A percentile compares a stretch with the other conserved stretches of the same genome.
Conservation (phyloP, 768 basidiomycete genomes). For the Rhizopogon sp. region DNA sequence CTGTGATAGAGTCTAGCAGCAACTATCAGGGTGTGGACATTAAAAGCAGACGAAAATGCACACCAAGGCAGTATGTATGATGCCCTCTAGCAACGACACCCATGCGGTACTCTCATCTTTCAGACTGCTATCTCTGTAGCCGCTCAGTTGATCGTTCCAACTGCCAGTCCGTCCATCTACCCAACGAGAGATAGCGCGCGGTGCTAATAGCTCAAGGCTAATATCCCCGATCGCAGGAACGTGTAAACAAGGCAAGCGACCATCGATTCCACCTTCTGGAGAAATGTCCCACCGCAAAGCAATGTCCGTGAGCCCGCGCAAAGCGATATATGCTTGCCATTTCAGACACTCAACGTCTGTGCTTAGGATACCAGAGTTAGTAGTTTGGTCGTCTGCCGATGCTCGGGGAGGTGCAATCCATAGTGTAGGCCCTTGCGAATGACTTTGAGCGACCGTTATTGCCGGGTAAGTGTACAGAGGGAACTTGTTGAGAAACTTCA, state of each 20-base stretch:
- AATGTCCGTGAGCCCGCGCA: conserved; percentile 47
- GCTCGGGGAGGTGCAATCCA: conserved; percentile 57
- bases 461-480: conserved; percentile 53
- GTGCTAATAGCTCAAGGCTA: conserved; percentile 51
- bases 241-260: conserved; percentile 66
- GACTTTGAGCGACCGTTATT: conserved; percentile 23
- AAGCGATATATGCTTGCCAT: conserved; percentile 78
- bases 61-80: conserved; percentile 76
- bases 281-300: conserved; percentile 64
- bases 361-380: conserved; percentile 42
- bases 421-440: conserved; percentile 41
- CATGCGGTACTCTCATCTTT: conserved; percentile 78
- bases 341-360: conserved; percentile 83
- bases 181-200: conserved; percentile 71
- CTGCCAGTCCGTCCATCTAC: conserved; percentile 48
- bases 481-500: conserved; percentile 48
- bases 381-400: background rate
- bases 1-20: conserved; percentile 37
- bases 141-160: conserved; percentile 48
- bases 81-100: conserved; percentile 73
- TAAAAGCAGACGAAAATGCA: conserved; percentile 5
- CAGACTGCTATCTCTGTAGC: conserved; percentile 55
- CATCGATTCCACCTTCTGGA: conserved; percentile 64
- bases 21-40: conserved; percentile 5
- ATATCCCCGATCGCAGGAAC: conserved; percentile 34